These are phyloP conservation scores for Naganishia sp. DNA, from an alignment of 1,284 basidiomycete genomes.

Conservation along the genomic window DNA sequence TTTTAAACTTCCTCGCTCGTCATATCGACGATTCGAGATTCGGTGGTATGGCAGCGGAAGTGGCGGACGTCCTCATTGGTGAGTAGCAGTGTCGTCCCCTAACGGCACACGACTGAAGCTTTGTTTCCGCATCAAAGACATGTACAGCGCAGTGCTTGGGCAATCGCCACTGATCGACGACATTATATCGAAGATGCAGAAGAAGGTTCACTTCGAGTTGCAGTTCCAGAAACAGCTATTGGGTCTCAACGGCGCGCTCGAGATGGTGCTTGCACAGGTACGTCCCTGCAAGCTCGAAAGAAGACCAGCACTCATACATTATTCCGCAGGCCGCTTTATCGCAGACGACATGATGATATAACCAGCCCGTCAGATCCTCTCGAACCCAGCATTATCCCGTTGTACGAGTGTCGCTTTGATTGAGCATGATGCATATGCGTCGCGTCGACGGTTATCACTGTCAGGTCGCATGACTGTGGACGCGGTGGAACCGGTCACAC, in stretches of 20 bases:
- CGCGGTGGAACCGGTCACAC: no score
- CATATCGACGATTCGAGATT: constrained; percentile 89
- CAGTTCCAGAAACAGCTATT: constrained; percentile 86
- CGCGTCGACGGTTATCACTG: not conserved
- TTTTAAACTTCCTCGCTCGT: constrained; percentile 79
- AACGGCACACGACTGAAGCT: not conserved
- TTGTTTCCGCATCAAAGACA: constrained; percentile 61
- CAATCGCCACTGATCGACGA: constrained; percentile 91
- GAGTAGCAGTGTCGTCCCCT: constrained; percentile 42
- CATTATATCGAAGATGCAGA: constrained; percentile 77
- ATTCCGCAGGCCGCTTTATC: constrained; percentile 15
- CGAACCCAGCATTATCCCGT: not conserved
- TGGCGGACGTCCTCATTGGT: constrained; percentile 82
- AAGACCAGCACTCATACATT: not conserved
- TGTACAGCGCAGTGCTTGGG: constrained; percentile 86
- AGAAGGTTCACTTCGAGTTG: constrained; percentile 80
- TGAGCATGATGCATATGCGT: not conserved
- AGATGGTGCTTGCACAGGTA: constrained; percentile 77
- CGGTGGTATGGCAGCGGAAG: constrained; percentile 81
- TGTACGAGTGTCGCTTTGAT: not conserved
- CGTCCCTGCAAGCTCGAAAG: not conserved
- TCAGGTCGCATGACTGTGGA: not conserved
- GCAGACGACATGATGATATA: constrained; percentile 1
- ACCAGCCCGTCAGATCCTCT: not conserved
- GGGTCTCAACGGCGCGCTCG: constrained; percentile 81